Evolutionary conservation across 345 rosid species (phyloP).

Genomic region (Theobroma cacao): DNA sequence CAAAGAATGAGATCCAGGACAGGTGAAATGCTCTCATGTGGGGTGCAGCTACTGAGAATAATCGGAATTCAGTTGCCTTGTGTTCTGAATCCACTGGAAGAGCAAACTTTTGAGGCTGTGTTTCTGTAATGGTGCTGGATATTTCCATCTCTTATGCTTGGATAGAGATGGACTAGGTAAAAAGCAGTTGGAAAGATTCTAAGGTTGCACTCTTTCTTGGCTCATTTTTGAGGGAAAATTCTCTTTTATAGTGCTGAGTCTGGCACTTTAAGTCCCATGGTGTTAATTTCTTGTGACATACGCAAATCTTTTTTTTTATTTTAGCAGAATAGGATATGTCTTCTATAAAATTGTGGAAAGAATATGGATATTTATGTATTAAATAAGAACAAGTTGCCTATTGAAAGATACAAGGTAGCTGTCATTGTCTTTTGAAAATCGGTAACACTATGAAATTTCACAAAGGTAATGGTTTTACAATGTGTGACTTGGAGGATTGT

Average conservation of each 20-base stretch:
- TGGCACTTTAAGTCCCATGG: neutral
- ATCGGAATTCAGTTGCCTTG: slow-evolving; percentile 63
- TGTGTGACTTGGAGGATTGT: neutral
- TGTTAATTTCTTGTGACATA: neutral
- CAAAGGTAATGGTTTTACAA: neutral
- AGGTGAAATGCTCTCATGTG: slow-evolving; percentile 90
- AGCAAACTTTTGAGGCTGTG: slow-evolving; percentile 36
- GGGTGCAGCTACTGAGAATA: slow-evolving; percentile 59
- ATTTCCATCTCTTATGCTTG: slow-evolving; percentile 14
- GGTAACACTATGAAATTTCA: neutral
- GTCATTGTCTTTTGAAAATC: neutral
- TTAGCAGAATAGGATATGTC: neutral
- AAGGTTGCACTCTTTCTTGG: neutral
- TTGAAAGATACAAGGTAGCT: neutral
- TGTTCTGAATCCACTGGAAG: slow-evolving; percentile 79
- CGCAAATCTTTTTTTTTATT: neutral
- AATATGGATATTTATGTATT: neutral
- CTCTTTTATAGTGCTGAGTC: neutral
- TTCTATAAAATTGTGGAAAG: neutral
- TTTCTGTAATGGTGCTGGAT: neutral
- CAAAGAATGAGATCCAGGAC: slow-evolving; percentile 80
- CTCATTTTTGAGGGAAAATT: neutral
- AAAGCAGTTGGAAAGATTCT: neutral
- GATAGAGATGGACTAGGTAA: neutral
- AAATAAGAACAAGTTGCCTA: neutral